phyloP scores from a whole-genome alignment of 129 eudicot species.

The Centrapalus pauciflorus region DNA sequence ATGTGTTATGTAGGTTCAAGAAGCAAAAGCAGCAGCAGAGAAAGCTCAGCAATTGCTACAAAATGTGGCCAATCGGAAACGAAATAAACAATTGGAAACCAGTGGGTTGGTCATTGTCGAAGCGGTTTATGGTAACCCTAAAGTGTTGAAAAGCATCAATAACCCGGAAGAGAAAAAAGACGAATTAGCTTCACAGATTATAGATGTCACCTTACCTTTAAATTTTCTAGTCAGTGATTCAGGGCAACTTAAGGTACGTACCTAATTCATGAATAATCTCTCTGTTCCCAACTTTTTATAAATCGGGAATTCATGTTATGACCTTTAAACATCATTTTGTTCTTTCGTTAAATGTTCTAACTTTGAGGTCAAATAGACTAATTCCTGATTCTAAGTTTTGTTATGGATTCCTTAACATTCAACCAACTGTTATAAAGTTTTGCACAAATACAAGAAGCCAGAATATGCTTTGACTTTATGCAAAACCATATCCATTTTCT shows the following conservation, averaged over 20 bases:
- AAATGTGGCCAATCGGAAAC: slow-evolving; percentile 84
- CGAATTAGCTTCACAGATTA: slow-evolving; percentile 54
- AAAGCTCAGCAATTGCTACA: slow-evolving; percentile 82
- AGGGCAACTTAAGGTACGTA: slow-evolving; percentile 85
- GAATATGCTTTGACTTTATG: no score
- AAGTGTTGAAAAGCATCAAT: slow-evolving; percentile 37
- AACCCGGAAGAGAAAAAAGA: slow-evolving; percentile 39
- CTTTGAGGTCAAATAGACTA: neutral
- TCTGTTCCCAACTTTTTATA: no score
- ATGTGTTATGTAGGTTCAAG: slow-evolving; percentile 51
- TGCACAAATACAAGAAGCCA: no score
- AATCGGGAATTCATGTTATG: neutral
- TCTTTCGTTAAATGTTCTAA: neutral
- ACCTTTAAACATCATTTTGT: no score
- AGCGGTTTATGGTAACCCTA: slow-evolving; percentile 74
- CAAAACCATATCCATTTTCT: neutral
- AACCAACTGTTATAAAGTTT: no score
- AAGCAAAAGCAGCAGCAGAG: slow-evolving; percentile 76
- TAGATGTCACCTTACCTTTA: slow-evolving; percentile 83
- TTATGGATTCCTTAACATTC: neutral
- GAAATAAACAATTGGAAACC: slow-evolving; percentile 51
- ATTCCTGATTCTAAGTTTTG: neutral
- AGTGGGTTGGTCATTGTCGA: slow-evolving; percentile 67
- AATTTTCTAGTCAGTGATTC: slow-evolving; percentile 77
- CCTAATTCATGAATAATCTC: neutral